phyloP scores from a whole-genome alignment of 2,329 filamentous ascomycete species.

The Davidsoniella virescens region DNA sequence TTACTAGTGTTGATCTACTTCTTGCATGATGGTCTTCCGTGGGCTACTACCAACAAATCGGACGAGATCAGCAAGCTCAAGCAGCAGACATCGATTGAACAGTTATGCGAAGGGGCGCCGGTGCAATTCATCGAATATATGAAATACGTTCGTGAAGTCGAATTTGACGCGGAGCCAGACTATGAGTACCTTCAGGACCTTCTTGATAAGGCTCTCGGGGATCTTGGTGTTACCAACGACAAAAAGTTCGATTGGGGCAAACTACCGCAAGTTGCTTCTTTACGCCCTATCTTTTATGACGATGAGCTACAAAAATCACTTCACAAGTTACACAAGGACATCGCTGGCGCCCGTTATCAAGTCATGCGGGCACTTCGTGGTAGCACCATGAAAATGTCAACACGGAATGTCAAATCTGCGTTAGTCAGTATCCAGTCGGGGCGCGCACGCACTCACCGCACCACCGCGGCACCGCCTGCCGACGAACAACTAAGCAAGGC shows the following conservation, averaged over 20 bases:
- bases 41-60: conserved; percentile 3
- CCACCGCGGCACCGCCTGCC: conserved; percentile 3
- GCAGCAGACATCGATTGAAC: conserved; percentile 4
- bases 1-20: conserved; percentile 9
- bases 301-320: conserved; percentile 1
- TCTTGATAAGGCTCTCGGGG: conserved; percentile 1
- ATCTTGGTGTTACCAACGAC: conserved; percentile 8
- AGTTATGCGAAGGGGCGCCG: conserved; percentile 5
- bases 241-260: conserved; percentile 8
- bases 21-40: conserved; percentile 9
- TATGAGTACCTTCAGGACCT: conserved; percentile 10
- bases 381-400: not conserved
- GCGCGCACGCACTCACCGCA: not conserved
- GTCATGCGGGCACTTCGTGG: conserved; percentile 4
- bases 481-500: conserved; percentile 11
- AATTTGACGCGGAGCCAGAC: conserved; percentile 8
- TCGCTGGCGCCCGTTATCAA: conserved; percentile 5
- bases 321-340: conserved; percentile 4
- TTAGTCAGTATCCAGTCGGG: not conserved
- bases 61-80: conserved; percentile 9
- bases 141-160: conserved; percentile 7
- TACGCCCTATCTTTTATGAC: conserved; percentile 9
- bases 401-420: not conserved
- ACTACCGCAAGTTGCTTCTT: conserved; percentile 1
- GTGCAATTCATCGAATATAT: conserved; percentile 10